phyloP scores from a whole-genome alignment of 1,284 basidiomycete species.

The Cystobasidium sp. region DNA sequence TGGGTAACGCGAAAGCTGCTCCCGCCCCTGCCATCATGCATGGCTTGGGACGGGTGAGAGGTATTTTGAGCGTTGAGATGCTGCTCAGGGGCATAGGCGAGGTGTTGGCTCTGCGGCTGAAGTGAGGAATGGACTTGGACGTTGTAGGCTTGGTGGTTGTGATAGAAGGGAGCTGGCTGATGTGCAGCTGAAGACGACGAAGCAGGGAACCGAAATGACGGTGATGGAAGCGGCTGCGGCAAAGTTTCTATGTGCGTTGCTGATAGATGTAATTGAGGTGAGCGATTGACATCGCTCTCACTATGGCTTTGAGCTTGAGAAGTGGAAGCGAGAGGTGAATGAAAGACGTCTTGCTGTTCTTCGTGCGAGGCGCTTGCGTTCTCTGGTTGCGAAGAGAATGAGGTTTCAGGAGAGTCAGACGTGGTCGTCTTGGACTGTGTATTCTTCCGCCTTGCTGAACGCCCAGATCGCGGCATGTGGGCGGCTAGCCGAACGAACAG shows the following conservation, averaged over 20 bases:
- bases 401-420: not conserved
- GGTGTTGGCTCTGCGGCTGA: not conserved
- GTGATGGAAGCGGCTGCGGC: not conserved
- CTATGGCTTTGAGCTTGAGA: not conserved
- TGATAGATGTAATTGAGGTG: not conserved
- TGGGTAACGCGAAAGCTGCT: slow-evolving; percentile 18
- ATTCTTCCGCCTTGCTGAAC: not conserved
- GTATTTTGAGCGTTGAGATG: not conserved
- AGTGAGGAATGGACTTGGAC: not conserved
- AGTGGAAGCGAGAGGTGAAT: not conserved
- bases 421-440: not conserved
- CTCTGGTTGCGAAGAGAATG: not conserved
- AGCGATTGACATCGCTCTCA: not conserved
- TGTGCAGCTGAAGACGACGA: not conserved
- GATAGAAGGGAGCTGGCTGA: not conserved
- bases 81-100: not conserved
- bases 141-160: not conserved
- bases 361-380: not conserved
- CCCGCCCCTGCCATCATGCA: slow-evolving; percentile 17
- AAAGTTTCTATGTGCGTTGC: not conserved
- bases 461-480: slow-evolving; percentile 27
- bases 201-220: slow-evolving; percentile 7
- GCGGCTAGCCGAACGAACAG: slow-evolving; percentile 36
- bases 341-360: not conserved
- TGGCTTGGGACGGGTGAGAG: slow-evolving; percentile 19